Base-by-base conservation (phyloP, 768 basidiomycete genomes). In the Tylopilus cervinicoccineus region DNA sequence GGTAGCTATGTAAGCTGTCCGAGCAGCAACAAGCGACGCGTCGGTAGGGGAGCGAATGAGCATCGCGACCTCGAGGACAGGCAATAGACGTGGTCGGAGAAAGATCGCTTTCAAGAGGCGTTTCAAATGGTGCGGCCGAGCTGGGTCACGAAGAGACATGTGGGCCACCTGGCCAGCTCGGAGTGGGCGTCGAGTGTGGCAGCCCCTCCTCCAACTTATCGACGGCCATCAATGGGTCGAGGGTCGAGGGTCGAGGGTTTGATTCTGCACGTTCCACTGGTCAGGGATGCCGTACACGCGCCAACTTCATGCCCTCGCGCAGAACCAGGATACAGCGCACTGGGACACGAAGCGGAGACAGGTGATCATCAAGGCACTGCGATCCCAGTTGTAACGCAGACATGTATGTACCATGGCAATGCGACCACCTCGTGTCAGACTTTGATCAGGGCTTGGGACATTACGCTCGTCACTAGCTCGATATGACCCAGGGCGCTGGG, bases 191-290 rank as follows among this genome's bases (percentile, higher is more conserved):
- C 22, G 14, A 20, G 16, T 47, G 58, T 61, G 60, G 60, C 58
- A 61, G 59, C 55, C n/a, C 14, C 14, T 12, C 19, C 27, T 16
- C 16, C 54, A 33, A 32, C 33, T 13, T 17, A 48, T 48, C 41
- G 20, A 33, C 47, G 32, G 50, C 20, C 22, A 45, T 51, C 34
- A 47, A 11, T 14, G 43, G 45, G 47, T 16, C 26, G 1, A 51
- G 50, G 56, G 56, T 22, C 3, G 38, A 50, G 51, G 60, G 50
- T 36, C 26, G 38, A 60, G 60, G 60, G 61, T 45, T 48, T 2
- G 16, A 27, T n/a, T n/a, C n/a, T n/a, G 36, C 59, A 60, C 51
- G 59, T 60, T 61, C 26, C 56, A n/a, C n/a, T n/a, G n/a, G n/a
- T n/a, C n/a, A 45, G 59, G 59, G 52, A 46, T 6, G 16, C 13